Evolutionary conservation across 2,329 filamentous ascomycete genomes (phyloP).

Genomic region (Fusarium camptoceras): DNA sequence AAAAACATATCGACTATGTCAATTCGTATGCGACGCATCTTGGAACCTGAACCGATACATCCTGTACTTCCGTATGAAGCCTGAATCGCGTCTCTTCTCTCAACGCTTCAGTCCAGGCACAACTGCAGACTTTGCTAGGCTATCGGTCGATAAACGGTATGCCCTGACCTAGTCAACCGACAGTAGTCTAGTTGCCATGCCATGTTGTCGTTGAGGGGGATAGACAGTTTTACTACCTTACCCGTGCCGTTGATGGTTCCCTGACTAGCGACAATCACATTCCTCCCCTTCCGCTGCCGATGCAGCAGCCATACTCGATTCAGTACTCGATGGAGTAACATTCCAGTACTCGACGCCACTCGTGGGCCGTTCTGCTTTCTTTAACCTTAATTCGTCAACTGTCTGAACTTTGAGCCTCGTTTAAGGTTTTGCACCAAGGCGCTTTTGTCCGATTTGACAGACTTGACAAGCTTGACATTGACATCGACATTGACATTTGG

Average conservation of each 20-base stretch:
- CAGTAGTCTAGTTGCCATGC: constrained; percentile 14
- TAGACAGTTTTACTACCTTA: constrained; percentile 29
- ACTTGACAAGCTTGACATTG: constrained; percentile 15
- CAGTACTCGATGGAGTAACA: constrained; percentile 25
- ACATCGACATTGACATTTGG: constrained; percentile 1
- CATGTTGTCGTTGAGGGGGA: constrained; percentile 22
- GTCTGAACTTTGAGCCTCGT: constrained; percentile 20
- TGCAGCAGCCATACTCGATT: constrained; percentile 23
- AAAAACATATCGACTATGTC: neutral
- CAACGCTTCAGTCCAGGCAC: constrained; percentile 7
- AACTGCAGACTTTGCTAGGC: constrained; percentile 21
- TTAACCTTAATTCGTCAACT: constrained; percentile 39
- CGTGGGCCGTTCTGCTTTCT: constrained; percentile 23
- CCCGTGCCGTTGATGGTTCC: constrained; percentile 38
- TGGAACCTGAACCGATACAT: neutral
- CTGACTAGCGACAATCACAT: constrained; percentile 43
- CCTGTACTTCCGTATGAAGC: constrained; percentile 9
- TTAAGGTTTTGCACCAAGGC: constrained; percentile 39
- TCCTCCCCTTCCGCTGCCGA: constrained; percentile 34
- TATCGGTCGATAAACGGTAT: constrained; percentile 9
- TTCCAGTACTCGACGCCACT: constrained; percentile 40
- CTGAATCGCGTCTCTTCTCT: constrained; percentile 1
- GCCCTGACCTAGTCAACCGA: constrained; percentile 7
- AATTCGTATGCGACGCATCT: neutral
- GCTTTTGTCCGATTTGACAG: constrained; percentile 16